phyloP scores from a whole-genome alignment of 2,329 filamentous ascomycete species.

The Endocalyx cinctus region DNA sequence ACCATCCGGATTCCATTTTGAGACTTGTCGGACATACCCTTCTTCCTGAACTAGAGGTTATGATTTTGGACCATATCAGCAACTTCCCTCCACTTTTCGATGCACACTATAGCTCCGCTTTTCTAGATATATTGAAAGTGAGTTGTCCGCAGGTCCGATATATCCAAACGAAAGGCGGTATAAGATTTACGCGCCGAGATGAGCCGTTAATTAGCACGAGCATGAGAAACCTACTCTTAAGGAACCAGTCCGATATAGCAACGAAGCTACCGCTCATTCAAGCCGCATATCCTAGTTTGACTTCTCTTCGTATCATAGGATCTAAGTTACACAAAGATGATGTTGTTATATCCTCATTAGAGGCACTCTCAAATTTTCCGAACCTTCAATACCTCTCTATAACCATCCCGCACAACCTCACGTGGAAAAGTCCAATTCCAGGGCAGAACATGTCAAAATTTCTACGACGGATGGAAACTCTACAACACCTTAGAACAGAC shows the following conservation, averaged over 20 bases:
- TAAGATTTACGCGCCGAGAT: background rate
- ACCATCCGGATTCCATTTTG: background rate
- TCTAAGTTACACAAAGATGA: background rate
- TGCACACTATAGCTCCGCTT: background rate
- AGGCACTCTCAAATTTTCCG: background rate
- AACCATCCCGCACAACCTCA: background rate
- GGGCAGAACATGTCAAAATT: background rate
- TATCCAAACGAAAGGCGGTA: constrained; percentile 2
- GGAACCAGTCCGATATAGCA: background rate
- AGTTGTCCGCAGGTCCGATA: constrained; percentile 1
- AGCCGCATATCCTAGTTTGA: constrained; percentile 1
- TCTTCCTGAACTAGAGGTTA: constrained; percentile 2
- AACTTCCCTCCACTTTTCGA: background rate
- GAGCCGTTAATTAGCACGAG: background rate
- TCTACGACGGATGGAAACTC: constrained; percentile 2
- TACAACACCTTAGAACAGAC: constrained; percentile 3
- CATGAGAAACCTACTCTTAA: constrained; percentile 1
- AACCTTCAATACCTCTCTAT: constrained; percentile 1
- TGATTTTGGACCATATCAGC: constrained; percentile 3
- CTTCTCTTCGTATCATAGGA: constrained; percentile 1
- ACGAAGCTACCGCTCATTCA: background rate
- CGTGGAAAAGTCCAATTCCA: background rate
- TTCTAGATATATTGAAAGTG: background rate
- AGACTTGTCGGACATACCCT: constrained; percentile 1
- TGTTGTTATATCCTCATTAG: background rate